Evolutionary conservation across 148 eudicot species (phyloP).

Genomic region (Cornus controversa): DNA sequence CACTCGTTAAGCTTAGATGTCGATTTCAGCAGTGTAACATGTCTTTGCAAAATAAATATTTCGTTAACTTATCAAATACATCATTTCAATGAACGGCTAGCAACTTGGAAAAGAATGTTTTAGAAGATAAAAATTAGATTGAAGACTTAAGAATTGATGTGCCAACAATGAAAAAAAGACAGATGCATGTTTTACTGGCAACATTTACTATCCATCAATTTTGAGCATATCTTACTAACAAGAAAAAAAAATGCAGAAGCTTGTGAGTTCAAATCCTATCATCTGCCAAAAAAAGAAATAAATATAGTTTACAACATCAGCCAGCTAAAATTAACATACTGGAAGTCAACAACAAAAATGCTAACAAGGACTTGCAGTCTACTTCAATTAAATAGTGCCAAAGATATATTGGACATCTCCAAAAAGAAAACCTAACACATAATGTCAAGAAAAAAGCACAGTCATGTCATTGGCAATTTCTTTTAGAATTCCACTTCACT

Average conservation of each 20-base stretch:
- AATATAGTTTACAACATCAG: background rate
- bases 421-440: background rate
- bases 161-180: background rate
- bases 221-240: background rate
- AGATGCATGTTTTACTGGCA: background rate
- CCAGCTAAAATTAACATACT: conserved; percentile 2
- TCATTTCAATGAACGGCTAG: background rate
- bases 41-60: background rate
- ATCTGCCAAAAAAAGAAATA: background rate
- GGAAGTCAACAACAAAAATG: background rate
- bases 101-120: background rate
- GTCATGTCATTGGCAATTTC: background rate
- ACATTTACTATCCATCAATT: background rate
- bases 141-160: background rate
- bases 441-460: background rate
- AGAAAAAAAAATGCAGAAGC: background rate
- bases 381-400: background rate
- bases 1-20: background rate
- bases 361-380: background rate
- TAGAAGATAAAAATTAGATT: no score
- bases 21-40: background rate
- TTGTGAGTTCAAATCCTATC: background rate
- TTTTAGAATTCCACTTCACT: background rate
- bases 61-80: background rate
- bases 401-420: background rate